Evolutionary conservation across 345 rosid species (phyloP), one percentile per base, ranked within the genome.

Genomic region (Citrus inodora): DNA sequence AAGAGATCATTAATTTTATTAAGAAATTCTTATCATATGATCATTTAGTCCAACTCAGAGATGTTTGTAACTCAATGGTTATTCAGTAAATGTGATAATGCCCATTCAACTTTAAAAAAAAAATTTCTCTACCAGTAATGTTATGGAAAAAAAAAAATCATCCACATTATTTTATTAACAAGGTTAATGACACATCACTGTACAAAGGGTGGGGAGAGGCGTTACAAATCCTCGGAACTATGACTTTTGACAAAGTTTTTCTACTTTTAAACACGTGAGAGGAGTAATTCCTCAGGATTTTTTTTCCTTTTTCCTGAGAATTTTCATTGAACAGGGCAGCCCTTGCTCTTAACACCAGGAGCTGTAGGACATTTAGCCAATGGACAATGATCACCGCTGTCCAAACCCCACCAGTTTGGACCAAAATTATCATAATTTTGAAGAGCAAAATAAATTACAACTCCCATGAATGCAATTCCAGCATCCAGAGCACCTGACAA

Each of bases 401-500:
- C 71, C 66, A 80, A 73, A 58, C 97, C 97, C 97, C 98, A 91
- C 97, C 97, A 93, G 0, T 65, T 64, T 61, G 93, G 93, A 30
- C 94, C 91, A 73, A 73, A 60, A 61, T 88, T 80, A 3, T 87
- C 84, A 19, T 82, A 40, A 70, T 82, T 77, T 73, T 94, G 98
- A 22, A 94, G 85, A 16, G 87, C 28, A 11, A 93, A 87, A 78
- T 76, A 94, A 21, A 94, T 81, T 61, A 93, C 0, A 11, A 93
- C 82, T 16, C 81, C 94, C 95, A 93, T 87, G 71, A 90, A 86
- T 0, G 97, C 94, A 21, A 94, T 74, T 7, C 98, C 97, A 13
- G 98, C 97, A 87, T 90, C 98, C 74, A 94, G 48, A 30, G 89
- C 97, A 30, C 93, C 98, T 2, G 97, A 92, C 48, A 90, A 79